These are phyloP conservation scores for Orychophragmus violaceus DNA, from an alignment of 345 rosid species.

Conservation along the genomic window DNA sequence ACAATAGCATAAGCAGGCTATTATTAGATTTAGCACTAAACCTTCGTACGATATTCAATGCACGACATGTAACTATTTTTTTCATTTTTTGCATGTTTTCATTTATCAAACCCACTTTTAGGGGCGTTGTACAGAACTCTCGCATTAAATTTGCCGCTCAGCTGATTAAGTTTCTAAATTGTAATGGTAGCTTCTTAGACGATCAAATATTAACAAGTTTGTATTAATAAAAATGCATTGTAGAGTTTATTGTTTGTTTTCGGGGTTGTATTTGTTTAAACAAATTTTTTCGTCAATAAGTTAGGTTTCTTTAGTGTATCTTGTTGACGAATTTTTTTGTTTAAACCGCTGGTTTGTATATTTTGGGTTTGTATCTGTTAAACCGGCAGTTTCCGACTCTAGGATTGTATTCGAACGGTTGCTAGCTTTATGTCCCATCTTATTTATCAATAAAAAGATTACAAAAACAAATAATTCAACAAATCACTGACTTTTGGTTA, in stretches of 20 bases:
- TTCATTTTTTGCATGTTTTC: neutral
- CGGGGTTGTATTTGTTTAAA: too few relatives aligned
- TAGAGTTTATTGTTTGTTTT: too few relatives aligned
- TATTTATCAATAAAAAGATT: too few relatives aligned
- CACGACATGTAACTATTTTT: slow-evolving; percentile 18
- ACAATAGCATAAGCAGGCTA: slow-evolving; percentile 20
- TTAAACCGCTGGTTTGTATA: too few relatives aligned
- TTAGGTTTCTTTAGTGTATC: too few relatives aligned
- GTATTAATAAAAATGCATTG: too few relatives aligned
- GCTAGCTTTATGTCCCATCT: too few relatives aligned
- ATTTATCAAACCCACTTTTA: slow-evolving; percentile 9
- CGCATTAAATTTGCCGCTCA: slow-evolving; percentile 14
- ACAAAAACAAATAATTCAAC: neutral
- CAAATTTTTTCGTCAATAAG: too few relatives aligned
- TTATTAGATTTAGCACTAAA: neutral
- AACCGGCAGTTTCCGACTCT: too few relatives aligned
- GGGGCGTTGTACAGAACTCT: slow-evolving; percentile 14
- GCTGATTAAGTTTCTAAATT: neutral
- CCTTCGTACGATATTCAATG: slow-evolving; percentile 16
- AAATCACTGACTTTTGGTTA: neutral
- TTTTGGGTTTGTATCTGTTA: too few relatives aligned
- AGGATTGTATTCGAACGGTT: too few relatives aligned
- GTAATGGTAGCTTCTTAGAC: neutral
- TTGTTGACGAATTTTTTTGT: too few relatives aligned
- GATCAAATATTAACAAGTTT: neutral